A percentile compares a stretch with the other conserved stretches of the same genome.
phyloP scores from a whole-genome alignment of 495 filamentous ascomycete species.

The Tuber magnatum region DNA sequence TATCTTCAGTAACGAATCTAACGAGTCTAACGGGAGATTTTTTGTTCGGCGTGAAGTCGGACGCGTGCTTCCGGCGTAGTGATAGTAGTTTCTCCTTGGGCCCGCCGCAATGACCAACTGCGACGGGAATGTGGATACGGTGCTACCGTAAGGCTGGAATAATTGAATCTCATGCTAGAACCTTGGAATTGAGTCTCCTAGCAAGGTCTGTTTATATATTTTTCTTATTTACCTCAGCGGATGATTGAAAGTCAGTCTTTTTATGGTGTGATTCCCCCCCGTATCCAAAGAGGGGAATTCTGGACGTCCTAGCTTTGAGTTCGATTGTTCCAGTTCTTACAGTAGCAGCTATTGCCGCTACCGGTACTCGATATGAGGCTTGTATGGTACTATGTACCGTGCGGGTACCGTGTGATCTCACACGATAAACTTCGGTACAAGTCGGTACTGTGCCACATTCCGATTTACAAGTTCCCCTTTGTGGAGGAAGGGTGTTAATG shows the following conservation, averaged over 20 bases:
- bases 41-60: background rate
- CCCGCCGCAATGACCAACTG: background rate
- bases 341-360: background rate
- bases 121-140: background rate
- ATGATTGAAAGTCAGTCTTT: background rate
- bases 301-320: background rate
- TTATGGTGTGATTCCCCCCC: background rate
- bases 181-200: background rate
- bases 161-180: background rate
- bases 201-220: background rate
- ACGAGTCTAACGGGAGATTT: background rate
- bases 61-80: background rate
- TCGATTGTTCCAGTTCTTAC: background rate
- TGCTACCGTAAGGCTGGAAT: background rate
- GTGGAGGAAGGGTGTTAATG: background rate
- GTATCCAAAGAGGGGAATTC: background rate
- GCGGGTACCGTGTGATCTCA: background rate
- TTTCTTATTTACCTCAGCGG: background rate
- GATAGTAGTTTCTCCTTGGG: background rate
- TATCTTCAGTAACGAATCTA: background rate
- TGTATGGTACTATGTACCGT: background rate
- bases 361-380: background rate
- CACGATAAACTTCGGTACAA: background rate
- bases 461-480: background rate
- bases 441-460: background rate